Evolutionary conservation across 257 asterid genomes (phyloP), one percentile per base, ranked within the genome.

Genomic region (Gentiana straminea): DNA sequence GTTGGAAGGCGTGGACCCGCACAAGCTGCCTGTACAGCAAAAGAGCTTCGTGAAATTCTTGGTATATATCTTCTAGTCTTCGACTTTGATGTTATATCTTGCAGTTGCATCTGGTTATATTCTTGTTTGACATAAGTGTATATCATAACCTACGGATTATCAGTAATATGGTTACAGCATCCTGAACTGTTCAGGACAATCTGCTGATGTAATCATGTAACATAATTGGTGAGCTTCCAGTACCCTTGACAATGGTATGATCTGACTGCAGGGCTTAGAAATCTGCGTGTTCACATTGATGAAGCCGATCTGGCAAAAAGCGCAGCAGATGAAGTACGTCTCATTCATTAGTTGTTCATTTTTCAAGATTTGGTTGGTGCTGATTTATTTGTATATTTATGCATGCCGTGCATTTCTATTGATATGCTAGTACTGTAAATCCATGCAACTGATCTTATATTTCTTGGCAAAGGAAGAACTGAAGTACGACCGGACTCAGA

Each of bases 1-100:
- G 94, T 91, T 64, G 98, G 98, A 69, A 81, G 98, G 70, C 95
- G 97, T 54, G 98, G 97, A 75, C 94, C 98, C 4, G 93, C 81
- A 46, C 98, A 91, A 77, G 95, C 94, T 58, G 87, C 98, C 50
- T 91, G 89, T 62, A 87, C 98, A 5, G 90, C 98, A 2, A 91
- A 91, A 76, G 98, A 91, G 80, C 71, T 91, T 33, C 86, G 97
- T 54, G 97, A 87, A 79, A 44, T 87, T 72, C 76, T 91, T 47
- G 93, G 98, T 87, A 78, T 49, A 55, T 50, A 39, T 24, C 4
- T 5, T 33, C 38, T 38, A 44, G 7, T 64, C 38, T 47, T 69
- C 62, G 43, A 51, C 43, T 15, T 33, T n/a, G 58, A 61, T 41
- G 39, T 62, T 24, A 24, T 24, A 24, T 24, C 24, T 24, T 24